Evolutionary conservation across 2,329 filamentous ascomycete species (phyloP).

Genomic region (Fusarium irregulare): DNA sequence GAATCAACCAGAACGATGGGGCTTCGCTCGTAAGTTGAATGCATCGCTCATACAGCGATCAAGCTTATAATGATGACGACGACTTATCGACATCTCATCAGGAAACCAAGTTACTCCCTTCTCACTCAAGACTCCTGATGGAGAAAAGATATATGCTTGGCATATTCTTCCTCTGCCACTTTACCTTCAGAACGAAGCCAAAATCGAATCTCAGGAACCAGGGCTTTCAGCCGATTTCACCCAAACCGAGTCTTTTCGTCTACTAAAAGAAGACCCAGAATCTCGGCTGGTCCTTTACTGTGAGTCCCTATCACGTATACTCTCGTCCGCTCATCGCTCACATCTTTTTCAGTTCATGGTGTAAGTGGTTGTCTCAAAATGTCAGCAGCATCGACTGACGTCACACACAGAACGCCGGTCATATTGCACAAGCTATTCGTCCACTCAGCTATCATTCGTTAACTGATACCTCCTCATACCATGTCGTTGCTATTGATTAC

Average conservation of each 20-base stretch:
- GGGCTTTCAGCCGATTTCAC: conserved; percentile 66
- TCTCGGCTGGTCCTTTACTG: conserved; percentile 73
- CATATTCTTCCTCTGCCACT: conserved; percentile 84
- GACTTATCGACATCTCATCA: conserved; percentile 50
- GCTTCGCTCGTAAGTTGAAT: conserved; percentile 76
- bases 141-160: conserved; percentile 86
- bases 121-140: conserved; percentile 77
- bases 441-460: conserved; percentile 82
- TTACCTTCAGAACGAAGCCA: conserved; percentile 77
- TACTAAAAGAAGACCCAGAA: conserved; percentile 72
- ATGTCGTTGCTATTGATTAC: conserved; percentile 91
- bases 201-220: conserved; percentile 63
- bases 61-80: neutral
- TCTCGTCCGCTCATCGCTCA: conserved; percentile 13
- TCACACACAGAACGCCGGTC: conserved; percentile 80
- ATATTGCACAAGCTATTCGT: conserved; percentile 81
- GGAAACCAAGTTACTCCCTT: conserved; percentile 92
- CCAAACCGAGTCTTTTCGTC: conserved; percentile 66
- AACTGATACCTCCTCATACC: conserved; percentile 77
- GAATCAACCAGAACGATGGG: conserved; percentile 82
- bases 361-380: conserved; percentile 56
- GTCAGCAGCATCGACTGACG: conserved; percentile 29
- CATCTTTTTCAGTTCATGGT: conserved; percentile 65
- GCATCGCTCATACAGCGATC: neutral
- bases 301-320: conserved; percentile 51